Percentiles rank a stretch among this genome's conserved stretches.
These are phyloP conservation scores for Arthrobotrys sphaeroides DNA, from an alignment of 2,329 filamentous ascomycete genomes.

Conservation along the genomic window DNA sequence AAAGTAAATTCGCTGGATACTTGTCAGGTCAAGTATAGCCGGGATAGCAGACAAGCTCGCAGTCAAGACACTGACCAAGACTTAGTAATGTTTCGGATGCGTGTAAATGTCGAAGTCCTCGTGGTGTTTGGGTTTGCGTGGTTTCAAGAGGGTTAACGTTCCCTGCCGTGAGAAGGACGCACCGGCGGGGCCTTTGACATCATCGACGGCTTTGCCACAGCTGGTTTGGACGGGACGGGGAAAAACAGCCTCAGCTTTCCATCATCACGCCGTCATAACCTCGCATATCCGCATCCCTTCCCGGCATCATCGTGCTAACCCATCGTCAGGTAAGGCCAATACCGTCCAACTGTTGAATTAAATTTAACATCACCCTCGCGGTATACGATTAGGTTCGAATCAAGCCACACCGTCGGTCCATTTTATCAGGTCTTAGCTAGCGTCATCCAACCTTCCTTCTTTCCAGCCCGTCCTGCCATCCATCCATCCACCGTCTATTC, in stretches of 20 bases:
- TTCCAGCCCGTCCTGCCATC: background rate
- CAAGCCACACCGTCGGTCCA: background rate
- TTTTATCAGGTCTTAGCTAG: background rate
- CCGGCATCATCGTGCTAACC: background rate
- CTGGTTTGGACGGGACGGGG: background rate
- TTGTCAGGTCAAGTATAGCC: no score
- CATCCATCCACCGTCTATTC: background rate
- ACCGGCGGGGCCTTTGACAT: slow-evolving; percentile 13
- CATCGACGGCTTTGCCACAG: slow-evolving; percentile 16
- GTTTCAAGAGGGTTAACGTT: no score
- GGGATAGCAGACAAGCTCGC: no score
- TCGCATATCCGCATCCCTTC: background rate
- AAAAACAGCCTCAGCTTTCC: slow-evolving; percentile 16
- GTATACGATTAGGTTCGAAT: background rate
- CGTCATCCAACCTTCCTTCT: slow-evolving; percentile 3
- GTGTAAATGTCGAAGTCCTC: background rate
- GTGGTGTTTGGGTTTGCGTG: no score
- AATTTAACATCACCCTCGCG: no score
- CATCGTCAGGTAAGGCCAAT: background rate
- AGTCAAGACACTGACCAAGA: no score
- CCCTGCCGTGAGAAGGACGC: no score
- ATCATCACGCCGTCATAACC: slow-evolving; percentile 16
- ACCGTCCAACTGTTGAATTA: no score
- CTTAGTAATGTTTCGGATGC: background rate
- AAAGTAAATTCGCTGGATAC: no score